Evolutionary conservation across 2,329 filamentous ascomycete genomes (phyloP).

Genomic region (Escovopsis sp.): DNA sequence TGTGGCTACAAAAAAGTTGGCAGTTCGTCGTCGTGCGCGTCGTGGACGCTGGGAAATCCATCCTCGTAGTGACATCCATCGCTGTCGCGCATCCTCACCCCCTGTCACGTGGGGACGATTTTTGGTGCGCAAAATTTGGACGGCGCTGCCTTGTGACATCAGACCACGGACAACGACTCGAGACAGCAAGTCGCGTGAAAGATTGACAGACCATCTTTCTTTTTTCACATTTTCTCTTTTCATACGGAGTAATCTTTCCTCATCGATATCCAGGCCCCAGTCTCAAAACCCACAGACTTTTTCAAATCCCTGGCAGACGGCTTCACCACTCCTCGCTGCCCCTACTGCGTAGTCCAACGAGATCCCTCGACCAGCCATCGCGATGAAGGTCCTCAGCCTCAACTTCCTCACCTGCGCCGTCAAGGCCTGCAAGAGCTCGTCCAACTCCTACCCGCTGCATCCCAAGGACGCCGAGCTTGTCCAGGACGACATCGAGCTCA

Average conservation of each 20-base stretch:
- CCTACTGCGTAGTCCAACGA: too few species aligned
- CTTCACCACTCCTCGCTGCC: too few species aligned
- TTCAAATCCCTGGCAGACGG: too few species aligned
- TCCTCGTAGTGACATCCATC: background rate
- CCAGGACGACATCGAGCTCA: slow-evolving; percentile 70
- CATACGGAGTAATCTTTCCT: too few species aligned
- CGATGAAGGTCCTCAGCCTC: slow-evolving; percentile 87
- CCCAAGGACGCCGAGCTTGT: slow-evolving; percentile 85
- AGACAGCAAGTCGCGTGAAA: too few species aligned
- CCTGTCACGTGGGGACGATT: slow-evolving; percentile 17
- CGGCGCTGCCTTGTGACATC: too few species aligned
- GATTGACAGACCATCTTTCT: too few species aligned
- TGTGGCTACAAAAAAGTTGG: background rate
- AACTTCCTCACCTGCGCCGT: slow-evolving; percentile 96
- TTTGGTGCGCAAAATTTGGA: background rate
- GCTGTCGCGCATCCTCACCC: slow-evolving; percentile 2
- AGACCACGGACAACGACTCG: too few species aligned
- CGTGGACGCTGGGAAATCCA: background rate
- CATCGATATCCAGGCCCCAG: too few species aligned
- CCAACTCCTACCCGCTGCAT: slow-evolving; percentile 75
- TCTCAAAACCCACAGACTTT: too few species aligned
- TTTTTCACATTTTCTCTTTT: too few species aligned
- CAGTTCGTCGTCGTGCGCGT: background rate
- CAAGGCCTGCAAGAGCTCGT: slow-evolving; percentile 77
- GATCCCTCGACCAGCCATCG: too few species aligned